Percentiles rank a stretch among this genome's conserved stretches.
phyloP scores from a whole-genome alignment of 805 yeast species.

The Candida odintsovae region DNA sequence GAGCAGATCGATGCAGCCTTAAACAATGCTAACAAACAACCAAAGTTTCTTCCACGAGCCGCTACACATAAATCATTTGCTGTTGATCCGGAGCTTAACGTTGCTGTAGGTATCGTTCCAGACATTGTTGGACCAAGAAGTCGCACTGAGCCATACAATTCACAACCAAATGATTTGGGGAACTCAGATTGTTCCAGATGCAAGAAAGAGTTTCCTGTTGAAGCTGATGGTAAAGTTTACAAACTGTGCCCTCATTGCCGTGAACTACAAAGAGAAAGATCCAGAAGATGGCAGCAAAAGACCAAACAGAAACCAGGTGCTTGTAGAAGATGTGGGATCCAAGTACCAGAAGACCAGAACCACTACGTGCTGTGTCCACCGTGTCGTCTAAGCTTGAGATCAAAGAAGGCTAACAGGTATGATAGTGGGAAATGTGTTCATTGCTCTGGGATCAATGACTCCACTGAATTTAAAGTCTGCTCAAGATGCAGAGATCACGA shows the following conservation, averaged over 20 bases:
- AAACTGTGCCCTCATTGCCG: constrained; percentile 63
- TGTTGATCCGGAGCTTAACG: constrained; percentile 20
- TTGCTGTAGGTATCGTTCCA: constrained; percentile 19
- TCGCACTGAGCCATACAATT: constrained; percentile 3
- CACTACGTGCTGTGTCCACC: constrained; percentile 55
- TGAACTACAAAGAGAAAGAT: constrained; percentile 54
- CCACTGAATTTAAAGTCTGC: constrained; percentile 55
- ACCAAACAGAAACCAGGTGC: constrained; percentile 57
- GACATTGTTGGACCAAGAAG: constrained; percentile 19
- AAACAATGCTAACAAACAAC: background rate
- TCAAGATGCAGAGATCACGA: constrained; percentile 58
- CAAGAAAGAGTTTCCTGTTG: constrained; percentile 50
- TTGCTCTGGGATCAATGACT: constrained; percentile 53
- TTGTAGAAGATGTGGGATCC: constrained; percentile 58
- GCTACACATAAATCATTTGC: constrained; percentile 12
- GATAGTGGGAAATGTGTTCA: constrained; percentile 65
- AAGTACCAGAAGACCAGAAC: constrained; percentile 43
- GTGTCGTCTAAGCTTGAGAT: constrained; percentile 50
- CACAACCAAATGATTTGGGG: constrained; percentile 4
- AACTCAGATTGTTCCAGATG: constrained; percentile 44
- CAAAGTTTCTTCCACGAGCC: constrained; percentile 2
- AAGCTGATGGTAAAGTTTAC: constrained; percentile 30
- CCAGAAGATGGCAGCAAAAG: constrained; percentile 58
- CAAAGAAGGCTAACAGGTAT: constrained; percentile 51
- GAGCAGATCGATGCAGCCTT: background rate